Base-by-base conservation (phyloP, 2,329 filamentous ascomycete species). In the Gremmenia infestans region DNA sequence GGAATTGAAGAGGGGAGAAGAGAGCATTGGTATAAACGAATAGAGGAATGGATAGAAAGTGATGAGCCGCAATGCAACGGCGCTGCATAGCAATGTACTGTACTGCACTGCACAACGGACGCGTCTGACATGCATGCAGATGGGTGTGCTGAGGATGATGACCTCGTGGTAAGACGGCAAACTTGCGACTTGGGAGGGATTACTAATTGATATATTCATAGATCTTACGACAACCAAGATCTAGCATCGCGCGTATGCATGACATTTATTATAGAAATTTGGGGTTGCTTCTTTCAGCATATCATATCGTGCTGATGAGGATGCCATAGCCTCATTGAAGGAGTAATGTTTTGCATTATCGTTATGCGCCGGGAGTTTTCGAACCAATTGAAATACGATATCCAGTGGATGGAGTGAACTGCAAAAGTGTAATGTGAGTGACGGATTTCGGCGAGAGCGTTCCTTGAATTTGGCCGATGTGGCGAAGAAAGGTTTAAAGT, bases 241-340 rank as follows among this genome's bases (percentile, higher is more conserved):
- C 19, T 17, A 6, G 42, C 1, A 25, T 45, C 42, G 17, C 19
- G 19, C 25, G 22, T n/a, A 42, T 45, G 42, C 42, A 23, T 5
- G 19, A 45, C 42, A 45, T 45, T 11, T 14, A 23, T 19, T 25
- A 12, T 14, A 22, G 42, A 19, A 25, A 23, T 19, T 45, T 25
- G 19, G 19, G 19, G 6, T n/a, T 19, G 15, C 9, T 11, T 9
- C 9, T 32, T 12, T 11, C 9, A 11, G 28, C 28, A 32, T 32
- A 32, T 12, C 28, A 32, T 12, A 32, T 32, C 28, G 9, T 32
- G 28, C 39, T 6, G 39, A 42, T 42, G 48, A 50, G 48, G 17
- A 39, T 37, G 32, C 49, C 49, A 51, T 23, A 51, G 49, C 49
- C 49, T 51, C 49, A 39, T 17, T 43, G 49, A 51, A 51, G 49